Conservation (phyloP, 331 rosid genomes). For the Dryas integrifolia region DNA sequence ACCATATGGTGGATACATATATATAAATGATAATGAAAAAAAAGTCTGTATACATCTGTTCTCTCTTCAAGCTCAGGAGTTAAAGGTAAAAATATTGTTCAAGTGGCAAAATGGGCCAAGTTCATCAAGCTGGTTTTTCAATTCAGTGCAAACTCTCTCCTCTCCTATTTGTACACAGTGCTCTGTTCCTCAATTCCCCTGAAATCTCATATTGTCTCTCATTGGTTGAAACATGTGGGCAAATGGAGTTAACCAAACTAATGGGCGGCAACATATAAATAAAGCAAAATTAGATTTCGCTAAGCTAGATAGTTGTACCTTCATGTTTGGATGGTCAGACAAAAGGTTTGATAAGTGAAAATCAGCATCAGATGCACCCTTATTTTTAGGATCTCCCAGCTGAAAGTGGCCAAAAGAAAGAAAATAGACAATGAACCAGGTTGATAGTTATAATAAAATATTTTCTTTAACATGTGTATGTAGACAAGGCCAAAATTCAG, state of each 20-base stretch:
- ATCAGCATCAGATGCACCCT: conserved; percentile 92
- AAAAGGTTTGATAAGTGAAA: conserved; percentile 81
- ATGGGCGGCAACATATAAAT: not conserved
- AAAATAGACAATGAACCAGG: conserved; percentile 18
- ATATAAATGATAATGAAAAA: not conserved
- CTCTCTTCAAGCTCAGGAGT: not conserved
- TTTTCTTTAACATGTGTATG: not conserved
- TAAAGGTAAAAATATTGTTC: not conserved
- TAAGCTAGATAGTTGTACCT: conserved; percentile 39
- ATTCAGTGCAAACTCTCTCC: not conserved
- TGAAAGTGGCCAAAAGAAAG: conserved; percentile 31
- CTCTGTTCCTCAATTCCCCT: not conserved
- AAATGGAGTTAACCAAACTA: not conserved
- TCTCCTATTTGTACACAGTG: not conserved
- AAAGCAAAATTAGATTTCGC: not conserved
- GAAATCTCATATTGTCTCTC: not conserved
- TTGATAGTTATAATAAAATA: not conserved
- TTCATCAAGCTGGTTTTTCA: too few species aligned
- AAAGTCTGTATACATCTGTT: not conserved
- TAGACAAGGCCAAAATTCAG: not conserved
- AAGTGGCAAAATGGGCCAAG: not conserved
- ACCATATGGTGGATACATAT: not conserved
- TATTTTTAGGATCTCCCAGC: conserved; percentile 96
- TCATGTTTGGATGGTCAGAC: conserved; percentile 95
- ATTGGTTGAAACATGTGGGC: not conserved